Percentiles rank a stretch among this genome's conserved stretches.
Conservation (phyloP, 768 basidiomycete species). For the Russula ochroleuca region DNA sequence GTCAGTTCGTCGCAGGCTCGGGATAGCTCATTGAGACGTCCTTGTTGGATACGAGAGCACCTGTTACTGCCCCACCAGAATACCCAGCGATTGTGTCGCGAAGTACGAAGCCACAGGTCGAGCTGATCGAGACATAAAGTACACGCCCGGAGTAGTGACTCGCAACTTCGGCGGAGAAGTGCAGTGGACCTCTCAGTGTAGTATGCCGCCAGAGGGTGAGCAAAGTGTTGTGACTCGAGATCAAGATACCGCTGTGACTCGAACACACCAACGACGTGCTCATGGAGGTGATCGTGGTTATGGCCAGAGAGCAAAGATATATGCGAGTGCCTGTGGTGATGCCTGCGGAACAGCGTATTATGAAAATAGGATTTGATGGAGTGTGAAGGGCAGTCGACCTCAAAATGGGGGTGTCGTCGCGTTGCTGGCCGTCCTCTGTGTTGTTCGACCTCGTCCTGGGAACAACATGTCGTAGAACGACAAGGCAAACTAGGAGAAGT, state of each 20-base stretch:
- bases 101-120: constrained; percentile 48
- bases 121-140: constrained; percentile 40
- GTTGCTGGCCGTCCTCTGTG: constrained; percentile 2
- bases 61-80: constrained; percentile 37
- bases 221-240: constrained; percentile 52
- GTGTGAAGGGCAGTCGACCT: neutral
- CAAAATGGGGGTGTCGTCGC: constrained; percentile 23
- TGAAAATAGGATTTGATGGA: constrained; percentile 6
- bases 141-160: constrained; percentile 47
- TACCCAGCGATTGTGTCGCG: constrained; percentile 37
- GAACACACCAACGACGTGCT: constrained; percentile 66
- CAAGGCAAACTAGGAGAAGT: constrained; percentile 39
- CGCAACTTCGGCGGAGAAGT: constrained; percentile 51
- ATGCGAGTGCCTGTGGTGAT: constrained; percentile 22
- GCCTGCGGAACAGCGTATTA: constrained; percentile 12
- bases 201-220: constrained; percentile 45
- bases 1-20: constrained; percentile 38
- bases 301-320: constrained; percentile 21
- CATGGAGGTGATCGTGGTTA: constrained; percentile 31
- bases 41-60: constrained; percentile 34
- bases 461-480: constrained; percentile 34
- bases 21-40: constrained; percentile 39
- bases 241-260: constrained; percentile 68
- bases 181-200: constrained; percentile 42
- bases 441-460: constrained; percentile 9